phyloP scores from a whole-genome alignment of 2,329 filamentous ascomycete genomes.

The Monascus ruber region DNA sequence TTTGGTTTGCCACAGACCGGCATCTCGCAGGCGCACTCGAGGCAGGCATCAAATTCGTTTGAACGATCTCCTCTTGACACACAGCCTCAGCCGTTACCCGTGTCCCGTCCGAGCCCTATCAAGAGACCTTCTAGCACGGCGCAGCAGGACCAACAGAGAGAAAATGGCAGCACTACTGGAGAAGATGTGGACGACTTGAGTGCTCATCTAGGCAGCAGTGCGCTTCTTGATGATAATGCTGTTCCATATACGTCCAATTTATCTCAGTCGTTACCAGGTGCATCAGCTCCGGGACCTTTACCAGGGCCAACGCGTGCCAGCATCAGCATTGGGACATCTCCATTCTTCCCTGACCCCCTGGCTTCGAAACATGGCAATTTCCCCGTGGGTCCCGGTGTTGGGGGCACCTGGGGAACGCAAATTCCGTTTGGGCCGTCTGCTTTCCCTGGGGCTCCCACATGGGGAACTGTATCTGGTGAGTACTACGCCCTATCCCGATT shows the following conservation, averaged over 20 bases:
- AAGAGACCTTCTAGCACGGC: constrained; percentile 68
- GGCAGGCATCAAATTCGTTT: constrained; percentile 60
- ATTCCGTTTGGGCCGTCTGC: constrained; percentile 27
- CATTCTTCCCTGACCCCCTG: constrained; percentile 34
- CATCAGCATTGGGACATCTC: constrained; percentile 32
- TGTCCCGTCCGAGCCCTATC: constrained; percentile 74
- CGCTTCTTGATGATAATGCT: constrained; percentile 67
- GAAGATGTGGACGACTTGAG: constrained; percentile 60
- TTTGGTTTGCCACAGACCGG: constrained; percentile 25
- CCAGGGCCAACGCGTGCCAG: constrained; percentile 31
- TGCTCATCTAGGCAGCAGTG: constrained; percentile 79
- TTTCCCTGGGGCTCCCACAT: constrained; percentile 26
- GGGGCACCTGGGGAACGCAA: constrained; percentile 24
- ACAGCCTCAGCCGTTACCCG: constrained; percentile 54
- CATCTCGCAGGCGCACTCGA: constrained; percentile 51
- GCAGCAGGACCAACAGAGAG: constrained; percentile 37
- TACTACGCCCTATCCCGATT: constrained; percentile 1
- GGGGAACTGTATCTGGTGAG: constrained; percentile 28
- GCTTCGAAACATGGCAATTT: constrained; percentile 24
- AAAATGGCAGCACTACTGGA: constrained; percentile 32
- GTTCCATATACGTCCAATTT: constrained; percentile 45
- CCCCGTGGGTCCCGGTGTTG: constrained; percentile 18
- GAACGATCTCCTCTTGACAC: constrained; percentile 50
- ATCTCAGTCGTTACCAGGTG: constrained; percentile 37
- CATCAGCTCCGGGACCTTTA: constrained; percentile 41